Base-by-base conservation (phyloP, 202 grass and related monocot genomes). In the Eragrostis tef region DNA sequence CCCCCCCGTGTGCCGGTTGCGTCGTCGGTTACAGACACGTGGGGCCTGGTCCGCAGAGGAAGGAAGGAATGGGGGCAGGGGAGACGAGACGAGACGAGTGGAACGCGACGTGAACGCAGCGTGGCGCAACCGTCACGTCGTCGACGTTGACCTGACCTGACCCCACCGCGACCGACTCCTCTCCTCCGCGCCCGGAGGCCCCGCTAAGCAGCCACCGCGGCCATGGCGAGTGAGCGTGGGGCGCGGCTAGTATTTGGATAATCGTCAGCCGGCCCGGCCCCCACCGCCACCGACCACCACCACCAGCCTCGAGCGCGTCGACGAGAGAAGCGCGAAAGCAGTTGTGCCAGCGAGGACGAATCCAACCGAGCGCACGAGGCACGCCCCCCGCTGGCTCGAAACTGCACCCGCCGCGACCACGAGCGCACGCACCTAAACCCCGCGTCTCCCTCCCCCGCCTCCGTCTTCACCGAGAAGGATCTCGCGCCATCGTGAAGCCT, bases 391-490 rank as follows among this genome's bases (percentile, higher is more conserved):
- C 66, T 20, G 21, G 44, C 68, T 9, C 14, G 16, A 34, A 71
- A 31, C 69, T 19, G 44, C 21, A 22, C 15, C 46, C 5, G 11
- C 20, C n/a, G 61, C 61, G 7, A 4, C 47, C 19, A 49, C 43
- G 5, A 14, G 9, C 71, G 13, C 24, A 62, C 47, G 81, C 64
- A 78, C 52, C 73, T 24, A 51, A 70, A 53, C 45, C 75, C 73
- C 20, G 1, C 41, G 10, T 39, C n/a, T n/a, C n/a, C n/a, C n/a
- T n/a, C n/a, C n/a, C n/a, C n/a, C n/a, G n/a, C n/a, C n/a, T n/a
- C n/a, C n/a, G n/a, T n/a, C 74, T 27, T 26, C 74, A 68, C 19
- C 69, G 24, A 45, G 75, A 83, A 79, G 68, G 62, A 79, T 81
- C 79, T 29, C 43, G 64, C 27, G 27, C n/a, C 47, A 53, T 81